Evolutionary conservation across 2,329 filamentous ascomycete genomes (phyloP).

Genomic region (Fusarium robinianum): DNA sequence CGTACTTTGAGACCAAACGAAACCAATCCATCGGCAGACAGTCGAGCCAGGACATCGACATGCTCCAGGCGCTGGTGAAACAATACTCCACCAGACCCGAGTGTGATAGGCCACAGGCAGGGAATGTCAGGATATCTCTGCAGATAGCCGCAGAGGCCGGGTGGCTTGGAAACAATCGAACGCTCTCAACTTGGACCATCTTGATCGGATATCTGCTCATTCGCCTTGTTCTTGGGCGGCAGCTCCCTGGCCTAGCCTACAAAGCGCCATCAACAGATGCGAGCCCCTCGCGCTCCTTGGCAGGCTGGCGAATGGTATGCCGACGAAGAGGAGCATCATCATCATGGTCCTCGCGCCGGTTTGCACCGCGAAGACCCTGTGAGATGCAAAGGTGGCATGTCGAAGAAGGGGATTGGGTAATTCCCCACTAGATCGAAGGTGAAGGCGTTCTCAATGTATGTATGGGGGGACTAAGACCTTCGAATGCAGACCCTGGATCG

Average conservation of each 20-base stretch:
- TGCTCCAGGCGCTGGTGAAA: conserved; percentile 31
- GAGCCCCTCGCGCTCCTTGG: conserved; percentile 11
- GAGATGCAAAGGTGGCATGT: conserved; percentile 36
- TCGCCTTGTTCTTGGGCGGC: conserved; percentile 13
- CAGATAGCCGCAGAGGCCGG: conserved; percentile 28
- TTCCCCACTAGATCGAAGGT: conserved; percentile 37
- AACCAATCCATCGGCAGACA: conserved; percentile 8
- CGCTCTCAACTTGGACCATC: conserved; percentile 16
- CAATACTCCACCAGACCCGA: conserved; percentile 27
- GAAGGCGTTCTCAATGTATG: conserved; percentile 7
- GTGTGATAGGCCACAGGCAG: too few relatives aligned
- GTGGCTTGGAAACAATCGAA: conserved; percentile 17
- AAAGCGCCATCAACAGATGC: conserved; percentile 12
- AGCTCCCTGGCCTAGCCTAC: conserved; percentile 10
- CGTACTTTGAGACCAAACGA: conserved; percentile 2
- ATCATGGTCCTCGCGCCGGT: conserved; percentile 19
- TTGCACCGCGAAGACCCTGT: conserved; percentile 12
- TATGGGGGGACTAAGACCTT: conserved; percentile 11
- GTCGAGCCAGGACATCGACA: conserved; percentile 9
- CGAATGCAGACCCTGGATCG: conserved; percentile 12
- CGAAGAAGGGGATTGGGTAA: conserved; percentile 32
- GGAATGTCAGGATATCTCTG: conserved; percentile 25
- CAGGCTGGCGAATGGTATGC: conserved; percentile 9
- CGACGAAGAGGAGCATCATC: conserved; percentile 3
- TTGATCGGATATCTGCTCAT: conserved; percentile 24